Percentiles rank a stretch among this genome's conserved stretches.
phyloP scores from a whole-genome alignment of 2,329 filamentous ascomycete genomes.

The Rasamsonia emersonii region DNA sequence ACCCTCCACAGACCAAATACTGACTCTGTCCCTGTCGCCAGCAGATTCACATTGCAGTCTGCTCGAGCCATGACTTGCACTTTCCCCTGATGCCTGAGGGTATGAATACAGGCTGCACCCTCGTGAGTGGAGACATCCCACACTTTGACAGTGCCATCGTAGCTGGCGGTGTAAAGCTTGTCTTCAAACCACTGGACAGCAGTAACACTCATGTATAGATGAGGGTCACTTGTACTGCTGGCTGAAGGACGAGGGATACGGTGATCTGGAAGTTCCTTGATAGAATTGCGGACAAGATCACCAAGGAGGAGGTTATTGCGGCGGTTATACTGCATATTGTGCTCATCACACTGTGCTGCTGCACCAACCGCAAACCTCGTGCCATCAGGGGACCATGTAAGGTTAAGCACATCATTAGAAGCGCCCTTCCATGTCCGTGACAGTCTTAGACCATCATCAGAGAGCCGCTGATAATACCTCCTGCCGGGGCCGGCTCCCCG shows the following conservation, averaged over 20 bases:
- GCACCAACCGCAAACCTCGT: conserved; percentile 49
- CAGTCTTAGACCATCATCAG: conserved; percentile 33
- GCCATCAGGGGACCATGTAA: conserved; percentile 50
- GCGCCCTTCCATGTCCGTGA: conserved; percentile 47
- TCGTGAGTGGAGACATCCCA: conserved; percentile 38
- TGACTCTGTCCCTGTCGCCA: conserved; percentile 41
- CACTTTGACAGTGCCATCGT: conserved; percentile 48
- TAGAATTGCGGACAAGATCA: conserved; percentile 28
- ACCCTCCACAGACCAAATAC: conserved; percentile 27
- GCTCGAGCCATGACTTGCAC: conserved; percentile 46
- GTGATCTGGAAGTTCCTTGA: conserved; percentile 49
- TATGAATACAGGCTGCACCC: conserved; percentile 21
- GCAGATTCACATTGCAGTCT: conserved; percentile 24
- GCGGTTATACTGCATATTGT: conserved; percentile 54
- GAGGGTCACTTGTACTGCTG: conserved; percentile 41
- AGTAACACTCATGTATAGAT: conserved; percentile 50
- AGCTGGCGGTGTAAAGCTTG: conserved; percentile 46
- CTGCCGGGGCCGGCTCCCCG: conserved; percentile 12
- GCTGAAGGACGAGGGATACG: conserved; percentile 37
- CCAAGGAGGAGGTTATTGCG: conserved; percentile 50
- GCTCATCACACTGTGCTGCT: conserved; percentile 45
- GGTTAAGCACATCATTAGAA: conserved; percentile 48
- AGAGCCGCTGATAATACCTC: too few species aligned
- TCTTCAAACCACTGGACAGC: conserved; percentile 44
- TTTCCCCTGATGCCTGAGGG: conserved; percentile 37